Percentiles rank a stretch among this genome's conserved stretches.
These are phyloP conservation scores for Emmonsia crescens DNA, from an alignment of 2,329 filamentous ascomycete genomes.

Conservation along the genomic window DNA sequence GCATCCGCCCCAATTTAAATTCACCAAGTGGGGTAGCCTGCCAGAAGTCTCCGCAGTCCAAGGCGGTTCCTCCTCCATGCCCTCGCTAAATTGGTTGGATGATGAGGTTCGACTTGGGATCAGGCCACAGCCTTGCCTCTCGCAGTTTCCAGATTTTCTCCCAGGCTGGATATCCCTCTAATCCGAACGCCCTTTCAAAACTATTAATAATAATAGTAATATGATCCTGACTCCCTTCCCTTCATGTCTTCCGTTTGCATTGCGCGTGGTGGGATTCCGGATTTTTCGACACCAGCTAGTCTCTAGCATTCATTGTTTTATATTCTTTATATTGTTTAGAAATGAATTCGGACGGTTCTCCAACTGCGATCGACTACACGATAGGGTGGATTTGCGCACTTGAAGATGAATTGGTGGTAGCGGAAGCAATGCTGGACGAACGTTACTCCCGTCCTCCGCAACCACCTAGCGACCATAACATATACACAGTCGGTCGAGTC, in stretches of 20 bases:
- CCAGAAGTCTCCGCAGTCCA: neutral
- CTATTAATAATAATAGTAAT: neutral
- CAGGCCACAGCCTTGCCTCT: neutral
- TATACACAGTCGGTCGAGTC: neutral
- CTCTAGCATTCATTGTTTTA: neutral
- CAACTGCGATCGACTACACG: constrained; percentile 15
- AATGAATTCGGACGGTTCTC: neutral
- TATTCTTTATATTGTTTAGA: neutral
- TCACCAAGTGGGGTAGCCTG: neutral
- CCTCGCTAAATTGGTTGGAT: neutral
- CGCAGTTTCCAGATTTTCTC: neutral
- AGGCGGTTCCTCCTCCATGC: neutral
- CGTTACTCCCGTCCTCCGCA: neutral
- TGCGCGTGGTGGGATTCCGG: neutral
- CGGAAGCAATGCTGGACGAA: constrained; percentile 23
- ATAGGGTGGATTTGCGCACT: constrained; percentile 26
- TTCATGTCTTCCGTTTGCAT: neutral
- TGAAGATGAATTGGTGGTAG: constrained; percentile 20
- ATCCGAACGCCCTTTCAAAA: neutral
- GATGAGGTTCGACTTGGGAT: neutral
- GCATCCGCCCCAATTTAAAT: neutral
- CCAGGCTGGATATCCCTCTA: neutral
- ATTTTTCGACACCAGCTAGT: neutral
- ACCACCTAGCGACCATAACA: neutral
- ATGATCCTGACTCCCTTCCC: neutral